Percentiles rank a stretch among this genome's conserved stretches.
These are phyloP conservation scores for Diospyros lotus DNA, from an alignment of 148 eudicot species.

Conservation along the genomic window DNA sequence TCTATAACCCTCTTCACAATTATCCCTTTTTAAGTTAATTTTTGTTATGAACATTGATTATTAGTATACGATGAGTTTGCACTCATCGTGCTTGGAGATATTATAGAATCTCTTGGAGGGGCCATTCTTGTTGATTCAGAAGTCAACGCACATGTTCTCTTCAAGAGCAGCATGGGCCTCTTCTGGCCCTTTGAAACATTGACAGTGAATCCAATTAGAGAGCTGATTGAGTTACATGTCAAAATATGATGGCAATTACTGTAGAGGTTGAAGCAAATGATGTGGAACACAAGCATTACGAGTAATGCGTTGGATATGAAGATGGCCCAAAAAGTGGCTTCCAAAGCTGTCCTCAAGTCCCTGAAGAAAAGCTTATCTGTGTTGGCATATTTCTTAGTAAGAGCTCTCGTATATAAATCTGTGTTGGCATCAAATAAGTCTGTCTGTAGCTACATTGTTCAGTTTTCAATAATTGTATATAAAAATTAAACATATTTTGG, in stretches of 20 bases:
- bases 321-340: conserved; percentile 52
- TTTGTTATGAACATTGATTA: not conserved
- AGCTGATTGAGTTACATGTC: conserved; percentile 44
- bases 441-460: too few species aligned
- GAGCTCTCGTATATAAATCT: too few species aligned
- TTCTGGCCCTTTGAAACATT: conserved; percentile 68
- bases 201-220: conserved; percentile 63
- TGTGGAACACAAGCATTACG: conserved; percentile 16
- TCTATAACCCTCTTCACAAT: not conserved
- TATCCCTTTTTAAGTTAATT: not conserved
- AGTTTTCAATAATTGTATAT: too few species aligned
- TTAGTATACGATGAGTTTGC: not conserved
- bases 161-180: conserved; percentile 47
- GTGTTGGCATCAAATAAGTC: not conserved
- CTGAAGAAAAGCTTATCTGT: conserved; percentile 31
- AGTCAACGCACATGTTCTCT: conserved; percentile 45
- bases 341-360: conserved; percentile 44
- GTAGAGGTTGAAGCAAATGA: conserved; percentile 73
- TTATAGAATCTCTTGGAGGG: conserved; percentile 88
- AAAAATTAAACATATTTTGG: too few species aligned
- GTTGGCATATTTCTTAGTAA: too few species aligned
- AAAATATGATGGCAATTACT: conserved; percentile 32
- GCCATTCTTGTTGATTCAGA: conserved; percentile 80
- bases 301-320: conserved; percentile 39
- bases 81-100: conserved; percentile 87